These are phyloP conservation scores for Fusarium nisikadoi DNA, from an alignment of 2,329 filamentous ascomycete species.

Conservation along the genomic window DNA sequence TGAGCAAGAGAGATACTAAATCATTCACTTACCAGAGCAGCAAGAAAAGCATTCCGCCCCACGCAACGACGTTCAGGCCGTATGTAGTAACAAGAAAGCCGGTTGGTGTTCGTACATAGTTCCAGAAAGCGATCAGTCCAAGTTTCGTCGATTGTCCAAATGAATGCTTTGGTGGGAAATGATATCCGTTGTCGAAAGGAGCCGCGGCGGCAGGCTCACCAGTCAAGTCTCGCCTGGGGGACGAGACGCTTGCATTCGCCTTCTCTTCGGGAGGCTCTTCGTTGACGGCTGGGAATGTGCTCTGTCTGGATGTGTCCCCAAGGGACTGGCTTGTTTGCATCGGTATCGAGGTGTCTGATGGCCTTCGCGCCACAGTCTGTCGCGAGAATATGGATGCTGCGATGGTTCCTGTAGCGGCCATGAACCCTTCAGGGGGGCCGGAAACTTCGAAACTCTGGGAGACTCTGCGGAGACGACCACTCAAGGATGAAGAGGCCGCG, in stretches of 20 bases:
- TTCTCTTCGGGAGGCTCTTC: slow-evolving; percentile 35
- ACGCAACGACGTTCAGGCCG: slow-evolving; percentile 83
- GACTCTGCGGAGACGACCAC: slow-evolving; percentile 47
- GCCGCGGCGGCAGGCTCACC: slow-evolving; percentile 48
- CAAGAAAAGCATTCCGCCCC: slow-evolving; percentile 92
- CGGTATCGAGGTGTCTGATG: slow-evolving; percentile 32
- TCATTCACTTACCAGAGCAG: slow-evolving; percentile 72
- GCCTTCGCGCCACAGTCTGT: slow-evolving; percentile 32
- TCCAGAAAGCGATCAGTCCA: slow-evolving; percentile 71
- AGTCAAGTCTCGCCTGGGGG: slow-evolving; percentile 9
- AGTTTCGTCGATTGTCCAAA: slow-evolving; percentile 68
- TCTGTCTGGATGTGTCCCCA: slow-evolving; percentile 40
- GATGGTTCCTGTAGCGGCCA: slow-evolving; percentile 59
- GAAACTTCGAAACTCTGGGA: slow-evolving; percentile 58
- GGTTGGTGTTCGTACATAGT: slow-evolving; percentile 77
- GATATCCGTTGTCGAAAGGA: slow-evolving; percentile 71
- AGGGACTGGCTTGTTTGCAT: slow-evolving; percentile 30
- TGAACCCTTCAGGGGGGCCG: slow-evolving; percentile 58
- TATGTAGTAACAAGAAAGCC: slow-evolving; percentile 84
- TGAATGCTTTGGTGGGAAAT: slow-evolving; percentile 70
- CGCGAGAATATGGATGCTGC: slow-evolving; percentile 53
- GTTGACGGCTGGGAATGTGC: slow-evolving; percentile 30
- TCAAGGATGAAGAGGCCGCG: slow-evolving; percentile 48
- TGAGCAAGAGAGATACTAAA: neutral
- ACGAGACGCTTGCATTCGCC: neutral